Evolutionary conservation across 192 early-diverging fungal species (phyloP).

Genomic region (Jimgerdemannia flammicorona): DNA sequence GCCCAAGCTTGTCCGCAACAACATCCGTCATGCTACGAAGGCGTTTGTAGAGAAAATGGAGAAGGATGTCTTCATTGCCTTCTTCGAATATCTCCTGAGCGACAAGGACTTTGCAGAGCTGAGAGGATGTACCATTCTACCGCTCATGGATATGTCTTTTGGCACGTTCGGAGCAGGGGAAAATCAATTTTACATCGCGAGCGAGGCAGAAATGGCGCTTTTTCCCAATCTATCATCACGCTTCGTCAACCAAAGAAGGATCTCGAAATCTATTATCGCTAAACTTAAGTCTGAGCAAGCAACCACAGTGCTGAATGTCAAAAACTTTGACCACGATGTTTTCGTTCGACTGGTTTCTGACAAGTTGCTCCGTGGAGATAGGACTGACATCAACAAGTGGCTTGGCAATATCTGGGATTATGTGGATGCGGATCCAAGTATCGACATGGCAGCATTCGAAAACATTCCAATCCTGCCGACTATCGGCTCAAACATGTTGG

Average conservation of each 20-base stretch:
- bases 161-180: not conserved
- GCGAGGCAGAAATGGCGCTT: not conserved
- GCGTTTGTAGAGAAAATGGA: not conserved
- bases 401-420: not conserved
- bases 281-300: not conserved
- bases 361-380: not conserved
- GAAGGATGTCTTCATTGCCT: not conserved
- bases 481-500: not conserved
- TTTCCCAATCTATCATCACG: not conserved
- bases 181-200: not conserved
- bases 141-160: not conserved
- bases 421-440: not conserved
- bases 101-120: not conserved
- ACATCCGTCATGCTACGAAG: not conserved
- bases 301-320: not conserved
- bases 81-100: not conserved
- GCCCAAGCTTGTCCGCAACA: not conserved
- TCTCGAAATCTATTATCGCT: not conserved
- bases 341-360: not conserved
- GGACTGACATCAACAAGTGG: not conserved
- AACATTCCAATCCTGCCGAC: not conserved
- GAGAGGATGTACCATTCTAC: not conserved
- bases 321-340: not conserved
- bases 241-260: not conserved
- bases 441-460: not conserved